phyloP scores from a whole-genome alignment of 2,329 filamentous ascomycete species.

The Microdochium paspali region DNA sequence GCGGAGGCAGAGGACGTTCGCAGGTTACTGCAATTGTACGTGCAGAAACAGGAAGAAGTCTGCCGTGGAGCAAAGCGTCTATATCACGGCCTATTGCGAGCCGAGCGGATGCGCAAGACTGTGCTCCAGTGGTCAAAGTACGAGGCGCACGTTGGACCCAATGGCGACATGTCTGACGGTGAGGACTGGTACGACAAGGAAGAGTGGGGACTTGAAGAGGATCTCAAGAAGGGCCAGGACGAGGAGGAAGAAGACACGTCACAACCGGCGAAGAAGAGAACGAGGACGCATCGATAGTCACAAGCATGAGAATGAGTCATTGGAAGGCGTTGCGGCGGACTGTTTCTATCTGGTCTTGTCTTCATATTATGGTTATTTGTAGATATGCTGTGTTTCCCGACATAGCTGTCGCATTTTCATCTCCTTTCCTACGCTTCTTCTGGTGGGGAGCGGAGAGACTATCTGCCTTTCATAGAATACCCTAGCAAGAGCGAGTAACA shows the following conservation, averaged over 20 bases:
- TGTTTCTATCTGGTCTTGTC: no score
- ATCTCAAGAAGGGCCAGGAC: slow-evolving; percentile 72
- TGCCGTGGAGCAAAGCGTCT: slow-evolving; percentile 60
- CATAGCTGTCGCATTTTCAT: not conserved
- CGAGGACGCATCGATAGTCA: slow-evolving; percentile 39
- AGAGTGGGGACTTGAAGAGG: slow-evolving; percentile 66
- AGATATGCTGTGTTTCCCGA: no score
- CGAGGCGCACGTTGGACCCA: slow-evolving; percentile 58
- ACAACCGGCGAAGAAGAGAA: slow-evolving; percentile 47
- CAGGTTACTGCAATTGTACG: slow-evolving; percentile 62
- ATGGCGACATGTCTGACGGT: slow-evolving; percentile 72
- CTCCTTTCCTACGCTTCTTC: not conserved
- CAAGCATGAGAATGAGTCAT: not conserved
- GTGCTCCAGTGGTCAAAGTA: slow-evolving; percentile 71
- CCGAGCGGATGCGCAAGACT: slow-evolving; percentile 60
- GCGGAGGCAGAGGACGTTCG: slow-evolving; percentile 72
- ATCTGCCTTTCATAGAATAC: not conserved
- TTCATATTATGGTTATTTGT: no score
- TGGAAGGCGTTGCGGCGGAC: not conserved
- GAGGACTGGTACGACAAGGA: slow-evolving; percentile 85
- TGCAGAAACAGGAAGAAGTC: slow-evolving; percentile 81
- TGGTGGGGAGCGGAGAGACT: no score
- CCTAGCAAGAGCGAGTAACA: not conserved
- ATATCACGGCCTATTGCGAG: slow-evolving; percentile 61
- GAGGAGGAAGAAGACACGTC: slow-evolving; percentile 69